phyloP scores from a whole-genome alignment of 257 asterid species.

The Anisodus tanguticus region DNA sequence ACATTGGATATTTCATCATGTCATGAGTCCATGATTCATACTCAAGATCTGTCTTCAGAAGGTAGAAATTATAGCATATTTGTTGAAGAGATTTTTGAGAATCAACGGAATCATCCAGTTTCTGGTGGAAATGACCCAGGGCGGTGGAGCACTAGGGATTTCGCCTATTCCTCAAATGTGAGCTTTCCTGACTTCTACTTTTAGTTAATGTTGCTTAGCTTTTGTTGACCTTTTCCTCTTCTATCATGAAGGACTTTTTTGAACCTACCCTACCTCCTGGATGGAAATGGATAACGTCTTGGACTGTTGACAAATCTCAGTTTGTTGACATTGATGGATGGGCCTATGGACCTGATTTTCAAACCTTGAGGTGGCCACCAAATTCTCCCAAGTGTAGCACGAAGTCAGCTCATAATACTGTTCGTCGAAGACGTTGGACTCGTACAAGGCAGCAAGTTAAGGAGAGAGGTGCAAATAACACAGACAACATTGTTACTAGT shows the following conservation, averaged over 20 bases:
- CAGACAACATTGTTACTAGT: slow-evolving; percentile 46
- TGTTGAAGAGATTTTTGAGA: slow-evolving; percentile 70
- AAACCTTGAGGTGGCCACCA: slow-evolving; percentile 65
- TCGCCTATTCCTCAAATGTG: slow-evolving; percentile 60
- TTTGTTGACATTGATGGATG: slow-evolving; percentile 70
- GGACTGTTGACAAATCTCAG: slow-evolving; percentile 69
- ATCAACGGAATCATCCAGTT: slow-evolving; percentile 57
- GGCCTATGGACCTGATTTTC: slow-evolving; percentile 71
- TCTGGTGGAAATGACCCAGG: slow-evolving; percentile 57
- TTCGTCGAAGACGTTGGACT: slow-evolving; percentile 72
- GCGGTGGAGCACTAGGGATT: slow-evolving; percentile 70
- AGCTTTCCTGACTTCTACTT: slow-evolving; percentile 34
- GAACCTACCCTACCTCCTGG: slow-evolving; percentile 72
- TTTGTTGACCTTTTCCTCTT: slow-evolving; percentile 12
- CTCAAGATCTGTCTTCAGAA: slow-evolving; percentile 48
- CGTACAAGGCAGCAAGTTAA: slow-evolving; percentile 59
- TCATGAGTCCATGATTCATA: slow-evolving; percentile 45
- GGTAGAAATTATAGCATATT: slow-evolving; percentile 42
- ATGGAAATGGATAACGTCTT: slow-evolving; percentile 71
- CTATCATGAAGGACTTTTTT: slow-evolving; percentile 50
- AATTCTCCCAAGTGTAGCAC: slow-evolving; percentile 57
- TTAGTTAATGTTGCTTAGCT: slow-evolving; percentile 25
- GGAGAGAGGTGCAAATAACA: slow-evolving; percentile 43
- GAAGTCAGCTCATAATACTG: slow-evolving; percentile 55
- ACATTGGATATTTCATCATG: slow-evolving; percentile 69